Evolutionary conservation across 2,329 filamentous ascomycete species (phyloP).

Genomic region (Hirsutella minnesotensis): DNA sequence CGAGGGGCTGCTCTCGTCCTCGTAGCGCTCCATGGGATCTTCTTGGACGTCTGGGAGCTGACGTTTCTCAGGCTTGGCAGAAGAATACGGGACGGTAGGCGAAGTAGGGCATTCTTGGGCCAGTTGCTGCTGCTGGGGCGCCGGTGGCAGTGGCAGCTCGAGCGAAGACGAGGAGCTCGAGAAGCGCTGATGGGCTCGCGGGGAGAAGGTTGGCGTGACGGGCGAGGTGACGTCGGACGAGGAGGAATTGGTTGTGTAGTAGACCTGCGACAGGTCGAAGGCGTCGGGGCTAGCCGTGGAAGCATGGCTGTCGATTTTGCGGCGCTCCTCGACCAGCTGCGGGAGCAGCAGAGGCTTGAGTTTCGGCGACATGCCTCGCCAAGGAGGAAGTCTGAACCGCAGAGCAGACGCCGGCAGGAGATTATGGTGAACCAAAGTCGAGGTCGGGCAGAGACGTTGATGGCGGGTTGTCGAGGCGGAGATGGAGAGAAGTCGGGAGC

Average conservation of each 20-base stretch:
- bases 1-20: slow-evolving; percentile 24
- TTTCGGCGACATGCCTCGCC: slow-evolving; percentile 29
- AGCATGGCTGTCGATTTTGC: slow-evolving; percentile 24
- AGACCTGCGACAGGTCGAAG: slow-evolving; percentile 25
- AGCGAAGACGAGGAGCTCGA: slow-evolving; percentile 72
- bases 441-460: background rate
- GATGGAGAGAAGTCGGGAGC: background rate
- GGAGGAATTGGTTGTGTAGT: slow-evolving; percentile 40
- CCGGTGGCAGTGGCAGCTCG: slow-evolving; percentile 37
- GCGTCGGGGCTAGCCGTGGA: slow-evolving; percentile 16
- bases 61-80: slow-evolving; percentile 46
- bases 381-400: slow-evolving; percentile 1
- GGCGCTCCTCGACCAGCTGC: slow-evolving; percentile 39
- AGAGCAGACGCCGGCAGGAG: background rate
- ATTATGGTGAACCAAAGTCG: background rate
- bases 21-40: slow-evolving; percentile 62
- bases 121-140: background rate
- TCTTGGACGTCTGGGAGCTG: slow-evolving; percentile 74
- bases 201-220: slow-evolving; percentile 57
- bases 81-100: slow-evolving; percentile 17
- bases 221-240: slow-evolving; percentile 59
- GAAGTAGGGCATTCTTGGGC: slow-evolving; percentile 9
- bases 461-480: background rate
- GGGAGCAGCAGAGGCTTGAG: slow-evolving; percentile 43
- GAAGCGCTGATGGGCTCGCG: slow-evolving; percentile 51